phyloP scores from a whole-genome alignment of 2,329 filamentous ascomycete genomes.

The Cylindrodendrum hubeiense region DNA sequence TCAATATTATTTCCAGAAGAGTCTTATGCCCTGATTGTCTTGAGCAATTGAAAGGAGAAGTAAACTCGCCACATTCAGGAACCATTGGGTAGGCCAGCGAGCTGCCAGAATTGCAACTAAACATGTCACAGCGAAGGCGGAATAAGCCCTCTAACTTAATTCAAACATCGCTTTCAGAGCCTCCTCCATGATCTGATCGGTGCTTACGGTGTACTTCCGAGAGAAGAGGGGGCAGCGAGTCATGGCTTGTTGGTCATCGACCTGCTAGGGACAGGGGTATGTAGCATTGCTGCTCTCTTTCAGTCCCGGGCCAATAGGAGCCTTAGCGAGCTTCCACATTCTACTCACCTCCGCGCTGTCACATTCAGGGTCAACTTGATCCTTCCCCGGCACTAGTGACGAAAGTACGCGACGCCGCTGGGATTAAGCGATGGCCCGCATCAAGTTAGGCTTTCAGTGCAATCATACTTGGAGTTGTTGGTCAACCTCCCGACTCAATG shows the following conservation, averaged over 20 bases:
- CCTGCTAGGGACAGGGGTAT: neutral
- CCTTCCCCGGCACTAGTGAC: conserved; percentile 9
- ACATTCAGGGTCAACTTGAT: conserved; percentile 6
- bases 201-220: neutral
- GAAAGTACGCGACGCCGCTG: neutral
- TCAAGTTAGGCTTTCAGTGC: conserved; percentile 6
- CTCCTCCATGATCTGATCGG: conserved; percentile 10
- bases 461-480: conserved; percentile 1
- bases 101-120: neutral
- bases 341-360: neutral
- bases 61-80: neutral
- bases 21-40: neutral
- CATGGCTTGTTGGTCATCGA: neutral
- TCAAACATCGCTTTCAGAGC: neutral
- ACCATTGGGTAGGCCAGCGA: neutral
- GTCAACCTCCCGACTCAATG: neutral
- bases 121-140: neutral
- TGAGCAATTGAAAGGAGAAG: neutral
- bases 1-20: neutral
- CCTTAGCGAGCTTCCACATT: neutral
- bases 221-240: conserved; percentile 5
- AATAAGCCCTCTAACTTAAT: conserved; percentile 1
- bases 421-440: conserved; percentile 2
- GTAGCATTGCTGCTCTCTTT: neutral
- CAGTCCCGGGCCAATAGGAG: neutral